Evolutionary conservation across 768 basidiomycete species (phyloP).

Genomic region (Gloeopeniophorella convolvens): DNA sequence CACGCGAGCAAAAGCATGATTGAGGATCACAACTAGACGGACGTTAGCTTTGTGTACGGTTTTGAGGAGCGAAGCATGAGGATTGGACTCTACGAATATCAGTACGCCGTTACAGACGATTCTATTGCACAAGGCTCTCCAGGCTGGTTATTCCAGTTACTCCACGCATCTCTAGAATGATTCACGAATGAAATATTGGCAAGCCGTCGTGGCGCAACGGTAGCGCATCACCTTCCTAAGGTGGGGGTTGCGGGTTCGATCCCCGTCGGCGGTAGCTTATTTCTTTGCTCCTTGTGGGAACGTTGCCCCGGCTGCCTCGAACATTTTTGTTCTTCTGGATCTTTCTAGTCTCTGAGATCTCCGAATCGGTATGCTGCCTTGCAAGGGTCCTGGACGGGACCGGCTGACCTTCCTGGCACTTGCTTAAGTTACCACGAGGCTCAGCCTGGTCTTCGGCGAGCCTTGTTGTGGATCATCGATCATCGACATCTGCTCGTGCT

Average conservation of each 20-base stretch:
- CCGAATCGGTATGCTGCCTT: too few species aligned
- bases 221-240: slow-evolving; percentile 33
- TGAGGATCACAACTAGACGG: slow-evolving; percentile 71
- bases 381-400: too few species aligned
- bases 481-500: too few species aligned
- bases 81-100: not conserved
- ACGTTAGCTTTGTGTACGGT: not conserved
- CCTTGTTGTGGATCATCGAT: too few species aligned
- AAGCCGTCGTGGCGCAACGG: slow-evolving; percentile 32
- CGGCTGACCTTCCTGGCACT: too few species aligned
- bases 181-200: not conserved
- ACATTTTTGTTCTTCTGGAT: too few species aligned
- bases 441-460: too few species aligned
- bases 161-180: not conserved
- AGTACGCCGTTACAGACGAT: too few species aligned
- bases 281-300: not conserved
- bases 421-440: too few species aligned
- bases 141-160: not conserved
- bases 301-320: too few species aligned
- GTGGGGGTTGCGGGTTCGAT: slow-evolving; percentile 33
- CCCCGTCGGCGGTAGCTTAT: slow-evolving; percentile 28
- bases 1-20: slow-evolving; percentile 65
- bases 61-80: not conserved
- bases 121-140: not conserved
- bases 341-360: too few species aligned